Percentiles rank a stretch among this genome's conserved stretches.
Conservation (phyloP, 2,329 filamentous ascomycete species). For the Diaporthe sp. region DNA sequence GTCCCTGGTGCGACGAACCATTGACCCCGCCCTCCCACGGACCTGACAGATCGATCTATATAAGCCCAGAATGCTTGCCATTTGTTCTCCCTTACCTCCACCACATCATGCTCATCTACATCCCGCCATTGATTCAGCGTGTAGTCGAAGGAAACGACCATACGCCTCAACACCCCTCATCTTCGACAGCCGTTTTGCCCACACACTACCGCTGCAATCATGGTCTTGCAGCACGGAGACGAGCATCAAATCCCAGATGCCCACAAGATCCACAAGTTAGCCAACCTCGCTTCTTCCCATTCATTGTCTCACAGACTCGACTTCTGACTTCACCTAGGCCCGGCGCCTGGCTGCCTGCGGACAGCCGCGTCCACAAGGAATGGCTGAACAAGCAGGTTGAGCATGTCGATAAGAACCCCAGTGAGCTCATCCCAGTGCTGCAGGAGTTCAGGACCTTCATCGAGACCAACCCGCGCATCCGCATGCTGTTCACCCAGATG, state of each 20-base stretch:
- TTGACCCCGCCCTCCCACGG: not conserved
- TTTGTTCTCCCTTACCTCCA: not conserved
- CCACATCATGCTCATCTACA: not conserved
- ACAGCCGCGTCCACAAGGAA: conserved; percentile 69
- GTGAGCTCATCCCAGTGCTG: conserved; percentile 68
- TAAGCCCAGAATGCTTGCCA: conserved; percentile 19
- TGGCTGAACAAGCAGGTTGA: conserved; percentile 70
- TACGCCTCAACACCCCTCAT: not conserved
- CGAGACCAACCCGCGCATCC: conserved; percentile 70
- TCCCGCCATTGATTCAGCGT: not conserved
- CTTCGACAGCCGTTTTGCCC: not conserved
- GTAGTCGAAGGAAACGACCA: not conserved
- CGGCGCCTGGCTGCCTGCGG: conserved; percentile 72
- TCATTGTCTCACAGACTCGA: not conserved
- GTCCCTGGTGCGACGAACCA: conserved; percentile 6
- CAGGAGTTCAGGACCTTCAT: conserved; percentile 75
- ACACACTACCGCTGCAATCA: conserved; percentile 41
- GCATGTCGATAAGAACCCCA: conserved; percentile 61
- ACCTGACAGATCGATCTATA: not conserved
- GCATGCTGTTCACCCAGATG: conserved; percentile 76
- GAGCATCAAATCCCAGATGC: conserved; percentile 62
- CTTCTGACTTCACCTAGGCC: conserved; percentile 47
- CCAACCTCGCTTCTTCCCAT: not conserved
- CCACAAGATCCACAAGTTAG: conserved; percentile 58
- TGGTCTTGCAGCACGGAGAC: conserved; percentile 63